These are phyloP conservation scores for Benincasa hispida DNA, from an alignment of 306 rosid species.

Conservation along the genomic window DNA sequence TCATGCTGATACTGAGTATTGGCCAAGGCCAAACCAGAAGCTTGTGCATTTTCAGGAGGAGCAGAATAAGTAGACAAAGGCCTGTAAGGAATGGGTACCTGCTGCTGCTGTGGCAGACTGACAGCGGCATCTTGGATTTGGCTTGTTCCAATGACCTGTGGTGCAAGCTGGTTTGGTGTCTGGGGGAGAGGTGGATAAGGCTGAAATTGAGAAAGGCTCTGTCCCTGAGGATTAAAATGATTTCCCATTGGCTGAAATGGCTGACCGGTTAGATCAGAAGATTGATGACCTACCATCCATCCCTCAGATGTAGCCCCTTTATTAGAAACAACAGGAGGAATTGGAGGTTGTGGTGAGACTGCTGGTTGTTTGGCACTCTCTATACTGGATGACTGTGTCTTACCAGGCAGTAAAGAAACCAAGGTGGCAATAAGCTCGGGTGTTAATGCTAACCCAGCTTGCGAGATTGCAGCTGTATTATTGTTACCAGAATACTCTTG, in stretches of 20 bases:
- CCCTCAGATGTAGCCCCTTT: slow-evolving; percentile 48
- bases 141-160: slow-evolving; percentile 36
- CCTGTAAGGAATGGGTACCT: slow-evolving; percentile 44
- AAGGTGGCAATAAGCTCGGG: slow-evolving; percentile 95
- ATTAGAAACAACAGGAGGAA: slow-evolving; percentile 29
- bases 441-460: slow-evolving; percentile 68
- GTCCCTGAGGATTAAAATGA: slow-evolving; percentile 41
- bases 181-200: slow-evolving; percentile 52
- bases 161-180: slow-evolving; percentile 37
- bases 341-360: slow-evolving; percentile 46
- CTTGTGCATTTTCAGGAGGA: slow-evolving; percentile 50
- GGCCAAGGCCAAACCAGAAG: slow-evolving; percentile 28
- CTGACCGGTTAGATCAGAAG: slow-evolving; percentile 42
- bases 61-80: slow-evolving; percentile 31
- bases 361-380: slow-evolving; percentile 41
- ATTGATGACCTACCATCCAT: slow-evolving; percentile 75
- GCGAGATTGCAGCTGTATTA: slow-evolving; percentile 39
- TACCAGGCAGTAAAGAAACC: slow-evolving; percentile 63
- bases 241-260: slow-evolving; percentile 46
- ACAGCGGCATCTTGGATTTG: slow-evolving; percentile 46
- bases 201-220: slow-evolving; percentile 39
- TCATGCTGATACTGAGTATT: slow-evolving; percentile 51
- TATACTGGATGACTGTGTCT: slow-evolving; percentile 39
- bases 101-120: slow-evolving; percentile 30
- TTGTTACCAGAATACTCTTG: slow-evolving; percentile 38